Percentiles rank a stretch among this genome's conserved stretches.
phyloP scores from a whole-genome alignment of 225 moss, liverwort and hornwort genomes.

The Bryum argenteum region DNA sequence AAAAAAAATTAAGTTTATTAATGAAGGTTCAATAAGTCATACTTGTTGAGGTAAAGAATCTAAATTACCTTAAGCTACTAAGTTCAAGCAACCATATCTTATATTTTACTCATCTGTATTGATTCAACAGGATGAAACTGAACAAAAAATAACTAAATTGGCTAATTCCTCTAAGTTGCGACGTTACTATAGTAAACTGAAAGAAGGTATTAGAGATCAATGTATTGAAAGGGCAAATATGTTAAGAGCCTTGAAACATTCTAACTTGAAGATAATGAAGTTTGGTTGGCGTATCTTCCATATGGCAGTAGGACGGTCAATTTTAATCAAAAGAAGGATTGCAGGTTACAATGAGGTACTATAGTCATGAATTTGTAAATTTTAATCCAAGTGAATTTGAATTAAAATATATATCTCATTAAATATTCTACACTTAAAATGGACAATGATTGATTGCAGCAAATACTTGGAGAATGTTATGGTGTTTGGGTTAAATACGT shows the following conservation, averaged over 20 bases:
- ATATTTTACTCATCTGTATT: fast-evolving
- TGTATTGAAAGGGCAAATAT: conserved; percentile 60
- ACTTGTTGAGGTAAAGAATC: too few species aligned
- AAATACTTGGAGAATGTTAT: conserved; percentile 57
- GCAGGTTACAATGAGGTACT: conserved; percentile 53
- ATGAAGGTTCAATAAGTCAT: not conserved
- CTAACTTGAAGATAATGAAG: conserved; percentile 27
- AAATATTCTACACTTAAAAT: not conserved
- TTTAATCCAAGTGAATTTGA: too few species aligned
- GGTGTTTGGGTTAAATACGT: conserved; percentile 61
- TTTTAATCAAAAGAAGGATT: conserved; percentile 50
- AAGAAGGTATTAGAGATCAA: conserved; percentile 61
- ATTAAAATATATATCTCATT: too few species aligned
- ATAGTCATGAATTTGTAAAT: too few species aligned
- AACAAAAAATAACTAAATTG: conserved; percentile 54
- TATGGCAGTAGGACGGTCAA: conserved; percentile 52
- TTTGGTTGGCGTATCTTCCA: conserved; percentile 45
- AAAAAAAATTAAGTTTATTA: not conserved
- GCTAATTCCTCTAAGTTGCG: conserved; percentile 52
- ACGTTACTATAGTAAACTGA: conserved; percentile 53
- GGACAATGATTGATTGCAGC: not conserved
- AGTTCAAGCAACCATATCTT: fast-evolving
- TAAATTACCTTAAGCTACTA: not conserved
- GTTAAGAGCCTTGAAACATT: conserved; percentile 48
- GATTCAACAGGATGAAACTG: conserved; percentile 54